Evolutionary conservation across 2,329 filamentous ascomycete genomes (phyloP), one percentile per base, ranked within the genome.

Genomic region (Colletotrichum eremochloae): DNA sequence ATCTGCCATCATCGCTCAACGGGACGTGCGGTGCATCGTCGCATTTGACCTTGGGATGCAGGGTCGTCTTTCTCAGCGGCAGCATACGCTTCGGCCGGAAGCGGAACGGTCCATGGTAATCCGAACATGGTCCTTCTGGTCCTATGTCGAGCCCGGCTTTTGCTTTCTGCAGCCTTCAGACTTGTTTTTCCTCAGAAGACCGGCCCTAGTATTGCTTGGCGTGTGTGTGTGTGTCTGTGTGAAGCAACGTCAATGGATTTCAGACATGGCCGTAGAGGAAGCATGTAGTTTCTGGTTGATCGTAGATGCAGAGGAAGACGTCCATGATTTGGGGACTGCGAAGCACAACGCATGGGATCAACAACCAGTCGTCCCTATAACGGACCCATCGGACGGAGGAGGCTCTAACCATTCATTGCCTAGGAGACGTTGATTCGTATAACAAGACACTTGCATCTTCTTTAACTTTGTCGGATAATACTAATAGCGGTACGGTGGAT

Each of bases 71-170:
- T 50, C 36, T 18, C 40, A 57, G 36, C 29, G 29, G 46, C 66
- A 18, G 38, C 31, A 31, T 12, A 12, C 15, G 46, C 48, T 56
- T 63, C 56, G 46, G 63, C 63, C 56, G 68, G 63, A 42, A 56
- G 67, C 63, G 62, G 62, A 36, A 70, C 40, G 63, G 56, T 44
- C 53, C 63, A 50, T 61, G 40, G 38, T 31, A 48, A 15, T 40
- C 31, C 48, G 33, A 42, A 44, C 60, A 70, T 46, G 63, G 44
- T 63, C 63, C 18, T 29, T 48, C 31, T 42, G 46, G 56, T 67
- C 46, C 63, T 42, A 33, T 20, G 31, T 29, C 31, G 44, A 52
- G 24, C 53, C 50, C 31, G 14, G 63, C 31, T 62, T 52, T 48
- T 67, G 36, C 42, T 42, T 24, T 67, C 33, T 52, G 38, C 46